Evolutionary conservation across 1,139 yeast genomes (phyloP).

Genomic region (Zygosaccharomyces sapae): DNA sequence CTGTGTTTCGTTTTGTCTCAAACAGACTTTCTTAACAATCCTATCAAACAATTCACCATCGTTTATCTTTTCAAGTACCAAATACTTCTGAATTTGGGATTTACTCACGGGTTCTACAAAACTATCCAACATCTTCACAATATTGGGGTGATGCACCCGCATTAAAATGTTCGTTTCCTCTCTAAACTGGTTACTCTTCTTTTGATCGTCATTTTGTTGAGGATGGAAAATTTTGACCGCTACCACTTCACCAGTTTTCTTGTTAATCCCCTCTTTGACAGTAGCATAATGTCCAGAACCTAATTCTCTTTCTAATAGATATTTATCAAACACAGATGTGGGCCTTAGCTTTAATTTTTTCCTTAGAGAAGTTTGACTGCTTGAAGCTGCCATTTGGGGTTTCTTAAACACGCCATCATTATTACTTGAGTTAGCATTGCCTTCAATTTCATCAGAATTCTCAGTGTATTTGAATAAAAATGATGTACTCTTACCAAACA

Average conservation of each 20-base stretch:
- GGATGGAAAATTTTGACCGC: conserved; percentile 78
- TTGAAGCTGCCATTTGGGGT: conserved; percentile 26
- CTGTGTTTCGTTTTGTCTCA: conserved; percentile 58
- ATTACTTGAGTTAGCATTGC: conserved; percentile 8
- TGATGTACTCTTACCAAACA: conserved; percentile 58
- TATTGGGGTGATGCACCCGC: conserved; percentile 64
- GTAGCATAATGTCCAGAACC: conserved; percentile 80
- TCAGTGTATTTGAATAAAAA: conserved; percentile 50
- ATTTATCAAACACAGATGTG: conserved; percentile 51
- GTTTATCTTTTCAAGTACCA: conserved; percentile 68
- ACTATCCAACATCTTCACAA: conserved; percentile 61
- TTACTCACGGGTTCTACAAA: conserved; percentile 65
- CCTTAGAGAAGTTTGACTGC: conserved; percentile 25
- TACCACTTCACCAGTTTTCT: conserved; percentile 53
- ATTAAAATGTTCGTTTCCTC: conserved; percentile 65
- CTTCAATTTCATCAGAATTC: conserved; percentile 8
- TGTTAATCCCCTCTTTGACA: conserved; percentile 63
- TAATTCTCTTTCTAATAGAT: conserved; percentile 55
- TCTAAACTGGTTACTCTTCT: conserved; percentile 47
- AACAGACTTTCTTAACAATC: conserved; percentile 56
- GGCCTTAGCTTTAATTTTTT: conserved; percentile 16
- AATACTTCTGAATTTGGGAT: conserved; percentile 53
- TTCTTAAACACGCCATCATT: conserved; percentile 27
- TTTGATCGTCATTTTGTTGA: conserved; percentile 49
- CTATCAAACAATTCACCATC: conserved; percentile 74